Conservation (phyloP, 768 basidiomycete genomes). For the Tylopilus sp. region DNA sequence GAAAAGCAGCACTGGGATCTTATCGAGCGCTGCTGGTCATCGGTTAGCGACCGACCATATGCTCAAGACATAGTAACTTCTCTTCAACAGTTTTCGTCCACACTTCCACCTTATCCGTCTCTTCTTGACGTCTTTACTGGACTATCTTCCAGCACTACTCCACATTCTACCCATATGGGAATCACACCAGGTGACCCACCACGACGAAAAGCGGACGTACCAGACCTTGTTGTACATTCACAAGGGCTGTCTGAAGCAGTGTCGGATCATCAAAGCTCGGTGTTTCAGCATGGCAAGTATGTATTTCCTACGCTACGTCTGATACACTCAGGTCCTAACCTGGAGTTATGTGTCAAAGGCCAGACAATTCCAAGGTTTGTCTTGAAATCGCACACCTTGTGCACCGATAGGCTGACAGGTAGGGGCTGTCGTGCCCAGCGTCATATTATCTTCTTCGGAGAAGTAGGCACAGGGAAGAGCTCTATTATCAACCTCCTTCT, state of each 20-base stretch:
- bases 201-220: no score
- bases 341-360: no score
- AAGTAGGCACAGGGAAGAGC: constrained; percentile 26
- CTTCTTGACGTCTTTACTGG: not conserved
- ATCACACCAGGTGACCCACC: no score
- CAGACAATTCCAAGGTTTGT: constrained; percentile 11
- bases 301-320: no score
- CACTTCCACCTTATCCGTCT: not conserved
- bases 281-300: no score
- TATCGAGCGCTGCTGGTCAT: constrained; percentile 5
- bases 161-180: no score
- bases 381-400: not conserved
- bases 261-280: no score
- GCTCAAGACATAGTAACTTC: not conserved
- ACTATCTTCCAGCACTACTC: no score
- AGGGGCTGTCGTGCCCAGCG: not conserved
- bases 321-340: no score
- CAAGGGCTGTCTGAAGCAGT: no score
- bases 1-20: constrained; percentile 3
- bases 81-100: not conserved
- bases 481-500: constrained; percentile 9
- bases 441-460: constrained; percentile 23
- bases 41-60: not conserved
- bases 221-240: no score
- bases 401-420: no score